A percentile compares a stretch with the other conserved stretches of the same genome.
phyloP scores from a whole-genome alignment of 2,329 filamentous ascomycete genomes.

The Thelonectria blattea region DNA sequence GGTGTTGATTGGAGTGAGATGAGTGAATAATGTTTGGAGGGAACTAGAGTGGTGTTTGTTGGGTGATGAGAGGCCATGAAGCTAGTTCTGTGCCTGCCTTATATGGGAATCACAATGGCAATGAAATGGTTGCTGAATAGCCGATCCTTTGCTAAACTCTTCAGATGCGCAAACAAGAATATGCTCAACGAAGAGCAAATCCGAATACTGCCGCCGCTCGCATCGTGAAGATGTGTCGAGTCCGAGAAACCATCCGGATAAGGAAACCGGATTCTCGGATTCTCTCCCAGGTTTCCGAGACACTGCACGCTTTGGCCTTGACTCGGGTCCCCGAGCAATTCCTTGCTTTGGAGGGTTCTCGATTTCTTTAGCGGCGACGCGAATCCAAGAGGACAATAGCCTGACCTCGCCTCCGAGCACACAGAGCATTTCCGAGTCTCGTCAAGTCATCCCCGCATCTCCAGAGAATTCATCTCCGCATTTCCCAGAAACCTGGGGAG shows the following conservation, averaged over 20 bases:
- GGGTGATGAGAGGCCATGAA: neutral
- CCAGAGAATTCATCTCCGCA: neutral
- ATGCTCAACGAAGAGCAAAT: neutral
- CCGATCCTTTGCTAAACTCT: too few species aligned
- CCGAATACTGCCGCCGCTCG: too few species aligned
- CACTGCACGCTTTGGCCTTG: neutral
- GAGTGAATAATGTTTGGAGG: neutral
- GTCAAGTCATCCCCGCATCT: constrained; percentile 2
- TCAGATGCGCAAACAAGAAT: too few species aligned
- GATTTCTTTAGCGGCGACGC: too few species aligned
- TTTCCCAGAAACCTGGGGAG: constrained; percentile 16
- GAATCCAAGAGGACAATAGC: too few species aligned
- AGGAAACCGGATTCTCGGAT: constrained; percentile 17
- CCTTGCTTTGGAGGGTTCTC: too few species aligned
- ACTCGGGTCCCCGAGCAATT: too few species aligned
- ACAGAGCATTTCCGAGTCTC: neutral
- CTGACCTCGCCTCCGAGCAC: too few species aligned
- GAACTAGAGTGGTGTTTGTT: too few species aligned
- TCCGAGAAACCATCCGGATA: neutral
- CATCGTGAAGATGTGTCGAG: too few species aligned
- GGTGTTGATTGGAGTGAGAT: neutral
- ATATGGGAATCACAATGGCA: constrained; percentile 1
- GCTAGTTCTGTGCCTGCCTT: neutral
- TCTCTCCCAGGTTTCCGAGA: neutral
- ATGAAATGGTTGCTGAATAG: too few species aligned